Evolutionary conservation across 2,329 filamentous ascomycete genomes (phyloP), one percentile per base, ranked within the genome.

Genomic region (Hypoxylon sp.): DNA sequence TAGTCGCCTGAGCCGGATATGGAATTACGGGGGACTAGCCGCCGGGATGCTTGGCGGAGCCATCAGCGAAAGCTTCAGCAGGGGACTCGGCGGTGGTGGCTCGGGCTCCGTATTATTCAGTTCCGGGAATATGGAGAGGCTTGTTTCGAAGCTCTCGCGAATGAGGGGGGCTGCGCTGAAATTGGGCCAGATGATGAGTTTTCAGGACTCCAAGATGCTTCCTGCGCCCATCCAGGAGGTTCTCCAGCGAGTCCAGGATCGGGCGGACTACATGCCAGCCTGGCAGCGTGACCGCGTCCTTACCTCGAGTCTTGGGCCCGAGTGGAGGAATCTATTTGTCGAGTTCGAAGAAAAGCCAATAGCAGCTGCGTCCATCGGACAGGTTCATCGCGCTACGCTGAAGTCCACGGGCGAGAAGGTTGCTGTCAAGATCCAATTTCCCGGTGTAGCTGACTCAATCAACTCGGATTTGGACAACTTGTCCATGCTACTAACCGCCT

Each of bases 131-230:
- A 94, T 98, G 87, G 94, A 98, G 78, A 88, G 97, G 51, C 86
- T 99, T 7, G 96, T 99, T 1, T 86, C 93, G 4, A 98, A 97
- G 79, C 86, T 99, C 2, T 98, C 95, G 2, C 91, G 93, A 21
- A 99, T 99, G 96, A 89, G 96, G 75, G 96, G 96, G 38, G 97
- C 96, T 5, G 96, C 96, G n/a, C 84, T 99, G 45, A 99, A 99
- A 82, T 82, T 99, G 25, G 97, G 96, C 0, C 96, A 99, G 82
- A 96, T 98, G 92, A 91, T 99, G 85, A 98, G 94, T 79, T 96
- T 99, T 76, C 96, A 99, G 83, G 96, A 99, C 81, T 90, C 93
- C 38, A 98, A 97, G 80, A 94, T 98, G 89, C 87, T 99, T 9
- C 96, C 96, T 0, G 88, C 87, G 0, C 89, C 93, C 0, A 94